These are phyloP conservation scores for Coniochaeta sp. DNA, from an alignment of 2,329 filamentous ascomycete species.

Conservation along the genomic window DNA sequence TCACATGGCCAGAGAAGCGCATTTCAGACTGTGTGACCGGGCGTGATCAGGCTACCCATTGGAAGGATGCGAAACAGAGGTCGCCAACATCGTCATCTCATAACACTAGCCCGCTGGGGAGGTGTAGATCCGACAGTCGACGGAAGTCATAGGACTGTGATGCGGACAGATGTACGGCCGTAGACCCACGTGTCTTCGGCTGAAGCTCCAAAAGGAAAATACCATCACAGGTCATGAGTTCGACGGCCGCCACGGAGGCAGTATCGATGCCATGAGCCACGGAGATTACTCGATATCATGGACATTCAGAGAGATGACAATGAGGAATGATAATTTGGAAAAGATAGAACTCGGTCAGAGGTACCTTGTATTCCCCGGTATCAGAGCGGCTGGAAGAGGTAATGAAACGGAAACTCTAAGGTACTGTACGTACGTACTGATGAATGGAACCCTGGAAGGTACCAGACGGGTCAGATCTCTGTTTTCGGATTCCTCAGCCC, in stretches of 20 bases:
- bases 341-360: not conserved
- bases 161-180: not conserved
- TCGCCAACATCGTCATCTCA: not conserved
- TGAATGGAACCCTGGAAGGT: not conserved
- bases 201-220: not conserved
- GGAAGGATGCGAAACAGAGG: not conserved
- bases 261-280: not conserved
- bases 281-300: not conserved
- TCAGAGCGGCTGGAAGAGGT: not conserved
- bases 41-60: constrained; percentile 1
- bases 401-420: not conserved
- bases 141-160: not conserved
- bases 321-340: too few species aligned
- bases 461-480: not conserved
- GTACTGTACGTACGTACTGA: too few species aligned
- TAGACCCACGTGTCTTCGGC: not conserved
- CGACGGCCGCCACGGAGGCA: not conserved
- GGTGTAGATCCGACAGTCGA: not conserved
- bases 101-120: not conserved
- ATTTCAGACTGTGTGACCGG: not conserved
- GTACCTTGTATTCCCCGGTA: not conserved
- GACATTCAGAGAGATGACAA: too few species aligned
- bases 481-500: too few species aligned
- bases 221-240: not conserved
- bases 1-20: not conserved